Evolutionary conservation across 75 land plant genomes (phyloP), one percentile per base, ranked within the genome.

Genomic region (Isoetes taiwanensis): DNA sequence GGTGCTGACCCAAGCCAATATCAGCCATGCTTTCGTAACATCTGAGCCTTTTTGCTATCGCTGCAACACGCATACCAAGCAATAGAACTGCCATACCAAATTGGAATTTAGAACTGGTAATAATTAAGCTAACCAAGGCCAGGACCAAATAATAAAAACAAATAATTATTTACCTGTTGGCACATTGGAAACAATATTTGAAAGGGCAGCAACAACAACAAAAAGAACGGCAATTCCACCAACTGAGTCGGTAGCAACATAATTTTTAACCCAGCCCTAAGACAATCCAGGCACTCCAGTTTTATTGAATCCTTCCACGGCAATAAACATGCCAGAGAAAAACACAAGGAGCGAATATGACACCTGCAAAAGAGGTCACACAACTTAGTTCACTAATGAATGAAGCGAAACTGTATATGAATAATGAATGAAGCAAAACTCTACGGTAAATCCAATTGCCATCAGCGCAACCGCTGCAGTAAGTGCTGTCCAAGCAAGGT

Each of bases 1-100:
- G 0, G 96, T 89, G 64, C 96, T 89, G 34, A 79, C 86, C 96
- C 93, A 89, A 14, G 93, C 93, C 39, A 89, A 54, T 9, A 82
- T 73, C 6, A 89, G 79, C 86, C 96, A 89, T 30, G 95, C 82
- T 54, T 64, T 74, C 5, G 66, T 75, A 55, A 70, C 80, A 2
- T 76, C 74, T 6, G 67, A 58, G 32, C 75, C 48, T 55, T 11
- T 72, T 77, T 34, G 88, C 84, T 8, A 91, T 79, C 43, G 91
- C 86, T 42, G 91, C 86, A 21, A 89, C 77, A 25, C 73, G 34
- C 46, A 61, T 59, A 14, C 96, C 96, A 14, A 89, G 70, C 46
- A 89, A 35, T 2, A 89, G 72, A 43, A 89, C 96, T 89, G 66
- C 32, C n/a, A n/a, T n/a, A n/a, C n/a, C n/a, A n/a, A n/a, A n/a